Conservation (phyloP, 179 eudicot species). For the Vitellaria paradoxa region DNA sequence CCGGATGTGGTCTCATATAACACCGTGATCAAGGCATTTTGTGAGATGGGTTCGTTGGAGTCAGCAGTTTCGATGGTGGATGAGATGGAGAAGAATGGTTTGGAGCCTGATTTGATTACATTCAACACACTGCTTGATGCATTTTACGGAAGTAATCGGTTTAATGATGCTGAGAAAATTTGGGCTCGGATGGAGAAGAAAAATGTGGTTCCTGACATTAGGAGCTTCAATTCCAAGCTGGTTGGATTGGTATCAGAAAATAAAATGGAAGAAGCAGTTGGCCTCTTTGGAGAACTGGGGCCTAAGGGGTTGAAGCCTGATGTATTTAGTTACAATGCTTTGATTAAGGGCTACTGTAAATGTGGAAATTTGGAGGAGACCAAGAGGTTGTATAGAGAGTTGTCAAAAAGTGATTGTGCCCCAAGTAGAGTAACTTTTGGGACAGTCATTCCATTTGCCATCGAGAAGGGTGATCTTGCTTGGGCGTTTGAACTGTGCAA, state of each 20-base stretch:
- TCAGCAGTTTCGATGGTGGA: slow-evolving; percentile 32
- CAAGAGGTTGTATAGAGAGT: slow-evolving; percentile 47
- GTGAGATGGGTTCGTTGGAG: slow-evolving; percentile 46
- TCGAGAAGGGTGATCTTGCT: slow-evolving; percentile 42
- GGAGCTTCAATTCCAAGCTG: slow-evolving; percentile 48
- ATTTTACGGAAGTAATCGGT: slow-evolving; percentile 32
- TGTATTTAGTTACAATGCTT: slow-evolving; percentile 38
- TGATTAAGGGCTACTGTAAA: slow-evolving; percentile 47
- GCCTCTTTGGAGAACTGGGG: slow-evolving; percentile 35
- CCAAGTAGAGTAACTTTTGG: slow-evolving; percentile 35
- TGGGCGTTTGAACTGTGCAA: slow-evolving; percentile 50
- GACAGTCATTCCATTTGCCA: slow-evolving; percentile 42
- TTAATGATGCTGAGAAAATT: slow-evolving; percentile 49
- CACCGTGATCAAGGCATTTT: slow-evolving; percentile 42
- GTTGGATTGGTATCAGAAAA: slow-evolving; percentile 39
- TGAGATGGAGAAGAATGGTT: slow-evolving; percentile 46
- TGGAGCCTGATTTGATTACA: slow-evolving; percentile 42
- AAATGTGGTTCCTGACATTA: slow-evolving; percentile 40
- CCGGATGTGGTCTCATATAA: slow-evolving; percentile 53
- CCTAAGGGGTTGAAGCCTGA: slow-evolving; percentile 40
- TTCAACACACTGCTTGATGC: slow-evolving; percentile 46
- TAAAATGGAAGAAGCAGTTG: slow-evolving; percentile 38
- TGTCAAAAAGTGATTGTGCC: slow-evolving; percentile 28
- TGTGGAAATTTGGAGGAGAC: slow-evolving; percentile 47
- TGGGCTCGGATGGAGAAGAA: slow-evolving; percentile 44